Evolutionary conservation across 164 flowering plant species (phyloP).

Genomic region (Akebia trifoliata): DNA sequence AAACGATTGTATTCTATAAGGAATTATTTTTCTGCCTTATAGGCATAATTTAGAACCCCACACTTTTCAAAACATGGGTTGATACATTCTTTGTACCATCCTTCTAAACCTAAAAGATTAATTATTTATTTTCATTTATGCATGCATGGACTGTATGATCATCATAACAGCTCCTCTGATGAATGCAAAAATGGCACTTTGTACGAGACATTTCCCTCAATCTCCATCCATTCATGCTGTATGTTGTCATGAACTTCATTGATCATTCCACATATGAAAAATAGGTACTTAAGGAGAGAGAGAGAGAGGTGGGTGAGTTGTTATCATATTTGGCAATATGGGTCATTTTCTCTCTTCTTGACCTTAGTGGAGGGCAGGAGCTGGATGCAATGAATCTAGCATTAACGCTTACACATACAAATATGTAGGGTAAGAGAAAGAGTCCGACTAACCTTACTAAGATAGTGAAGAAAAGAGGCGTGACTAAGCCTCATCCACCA

Average conservation of each 20-base stretch:
- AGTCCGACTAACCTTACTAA: constrained; percentile 2
- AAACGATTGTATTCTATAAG: too few species aligned
- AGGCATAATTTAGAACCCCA: background rate
- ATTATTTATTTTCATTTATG: background rate
- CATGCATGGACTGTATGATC: background rate
- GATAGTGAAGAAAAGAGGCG: too few species aligned
- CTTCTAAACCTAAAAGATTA: background rate
- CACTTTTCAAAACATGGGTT: constrained; percentile 23
- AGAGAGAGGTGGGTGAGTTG: background rate
- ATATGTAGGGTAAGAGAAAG: background rate
- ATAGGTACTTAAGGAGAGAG: too few species aligned
- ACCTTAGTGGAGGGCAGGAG: constrained; percentile 19
- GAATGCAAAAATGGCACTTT: background rate
- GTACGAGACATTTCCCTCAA: too few species aligned
- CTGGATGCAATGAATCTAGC: constrained; percentile 27
- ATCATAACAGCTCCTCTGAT: background rate
- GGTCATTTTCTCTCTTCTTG: constrained; percentile 1
- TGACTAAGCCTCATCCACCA: too few species aligned
- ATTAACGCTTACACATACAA: constrained; percentile 14
- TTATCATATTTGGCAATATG: constrained; percentile 6
- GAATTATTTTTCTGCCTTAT: background rate
- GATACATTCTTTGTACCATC: background rate
- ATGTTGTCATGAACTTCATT: constrained; percentile 5
- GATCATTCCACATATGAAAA: background rate
- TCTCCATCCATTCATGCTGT: too few species aligned